Conservation (phyloP, 352 stramenopile species). For the Phytophthora rubi region DNA sequence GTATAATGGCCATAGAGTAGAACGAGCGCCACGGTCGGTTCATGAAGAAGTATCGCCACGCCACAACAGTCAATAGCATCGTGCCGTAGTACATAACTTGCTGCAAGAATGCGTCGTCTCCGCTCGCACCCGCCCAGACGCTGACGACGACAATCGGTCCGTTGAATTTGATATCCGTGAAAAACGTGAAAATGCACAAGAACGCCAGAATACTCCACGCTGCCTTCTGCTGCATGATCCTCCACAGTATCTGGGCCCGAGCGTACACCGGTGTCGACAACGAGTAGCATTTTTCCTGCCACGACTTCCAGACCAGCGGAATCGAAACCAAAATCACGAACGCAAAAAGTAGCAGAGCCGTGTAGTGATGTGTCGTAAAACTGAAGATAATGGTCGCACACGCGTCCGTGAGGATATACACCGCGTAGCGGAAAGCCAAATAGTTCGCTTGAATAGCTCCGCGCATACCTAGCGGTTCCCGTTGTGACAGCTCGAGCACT, state of each 20-base stretch:
- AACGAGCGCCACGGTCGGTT: slow-evolving; percentile 42
- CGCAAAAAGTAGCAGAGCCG: not conserved
- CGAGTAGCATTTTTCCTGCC: not conserved
- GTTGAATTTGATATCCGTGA: not conserved
- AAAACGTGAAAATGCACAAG: not conserved
- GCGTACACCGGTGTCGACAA: not conserved
- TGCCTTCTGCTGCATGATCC: not conserved
- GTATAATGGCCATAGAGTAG: slow-evolving; percentile 27
- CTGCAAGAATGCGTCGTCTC: slow-evolving; percentile 28
- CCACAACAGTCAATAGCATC: slow-evolving; percentile 27
- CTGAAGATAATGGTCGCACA: not conserved
- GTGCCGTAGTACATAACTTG: slow-evolving; percentile 23
- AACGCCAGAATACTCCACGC: not conserved
- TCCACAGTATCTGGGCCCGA: not conserved
- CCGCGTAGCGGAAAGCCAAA: not conserved
- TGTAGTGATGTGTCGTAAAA: not conserved
- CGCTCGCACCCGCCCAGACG: not conserved
- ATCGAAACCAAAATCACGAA: not conserved
- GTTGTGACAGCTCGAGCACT: not conserved
- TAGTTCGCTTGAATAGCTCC: not conserved
- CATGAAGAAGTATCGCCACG: slow-evolving; percentile 38
- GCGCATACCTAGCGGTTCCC: not conserved
- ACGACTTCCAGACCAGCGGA: not conserved
- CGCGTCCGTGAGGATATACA: not conserved
- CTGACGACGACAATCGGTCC: not conserved